These are phyloP conservation scores for Aureobasidium melanogenum DNA, from an alignment of 2,329 filamentous ascomycete genomes.

Conservation along the genomic window DNA sequence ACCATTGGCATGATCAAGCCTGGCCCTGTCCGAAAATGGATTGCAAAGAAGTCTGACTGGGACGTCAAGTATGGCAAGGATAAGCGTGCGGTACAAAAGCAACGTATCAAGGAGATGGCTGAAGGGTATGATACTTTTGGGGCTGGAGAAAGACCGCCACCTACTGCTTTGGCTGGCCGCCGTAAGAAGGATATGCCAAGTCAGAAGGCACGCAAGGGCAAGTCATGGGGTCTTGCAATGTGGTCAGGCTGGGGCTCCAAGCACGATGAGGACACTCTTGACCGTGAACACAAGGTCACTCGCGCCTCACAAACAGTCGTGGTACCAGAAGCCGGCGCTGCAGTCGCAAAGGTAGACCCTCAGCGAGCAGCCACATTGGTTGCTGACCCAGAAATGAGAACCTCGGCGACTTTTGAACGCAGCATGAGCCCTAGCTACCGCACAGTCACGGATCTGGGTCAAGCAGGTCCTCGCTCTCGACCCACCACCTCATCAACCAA, in stretches of 20 bases:
- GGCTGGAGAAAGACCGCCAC: conserved; percentile 66
- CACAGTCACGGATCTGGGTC: background rate
- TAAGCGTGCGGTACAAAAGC: conserved; percentile 64
- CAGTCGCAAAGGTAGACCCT: background rate
- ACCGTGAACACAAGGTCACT: conserved; percentile 45
- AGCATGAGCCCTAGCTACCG: conserved; percentile 5
- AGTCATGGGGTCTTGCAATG: conserved; percentile 61
- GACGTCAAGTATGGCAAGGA: conserved; percentile 62
- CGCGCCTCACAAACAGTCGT: conserved; percentile 17
- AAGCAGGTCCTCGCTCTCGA: background rate
- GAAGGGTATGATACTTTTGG: conserved; percentile 63
- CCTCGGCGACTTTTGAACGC: background rate
- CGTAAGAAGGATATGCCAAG: conserved; percentile 42
- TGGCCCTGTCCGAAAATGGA: conserved; percentile 74
- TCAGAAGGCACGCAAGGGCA: conserved; percentile 37
- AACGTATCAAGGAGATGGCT: conserved; percentile 62
- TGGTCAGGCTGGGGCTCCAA: conserved; percentile 87
- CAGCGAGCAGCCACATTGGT: background rate
- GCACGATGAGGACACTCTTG: conserved; percentile 72
- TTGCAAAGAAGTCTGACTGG: conserved; percentile 63
- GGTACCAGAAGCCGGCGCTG: background rate
- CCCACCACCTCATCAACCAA: background rate
- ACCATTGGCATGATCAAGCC: conserved; percentile 74
- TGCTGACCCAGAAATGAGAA: background rate
- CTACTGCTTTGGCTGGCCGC: conserved; percentile 70